These are phyloP conservation scores for Diplodia sapinea DNA, from an alignment of 2,329 filamentous ascomycete species.

Conservation along the genomic window DNA sequence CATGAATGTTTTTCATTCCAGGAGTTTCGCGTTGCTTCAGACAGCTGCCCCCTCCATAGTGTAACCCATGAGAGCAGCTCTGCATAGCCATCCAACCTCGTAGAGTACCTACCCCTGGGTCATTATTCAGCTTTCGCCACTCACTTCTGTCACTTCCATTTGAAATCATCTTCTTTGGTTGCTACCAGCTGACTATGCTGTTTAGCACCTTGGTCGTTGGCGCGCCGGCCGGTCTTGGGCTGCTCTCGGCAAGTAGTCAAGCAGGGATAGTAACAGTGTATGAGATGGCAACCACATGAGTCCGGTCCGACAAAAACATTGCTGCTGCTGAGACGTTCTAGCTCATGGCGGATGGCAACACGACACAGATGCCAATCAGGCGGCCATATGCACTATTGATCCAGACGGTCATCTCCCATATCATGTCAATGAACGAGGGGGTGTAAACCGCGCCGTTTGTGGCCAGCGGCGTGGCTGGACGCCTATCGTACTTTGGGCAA, in stretches of 20 bases:
- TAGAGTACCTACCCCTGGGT: neutral
- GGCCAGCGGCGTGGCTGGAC: conserved; percentile 37
- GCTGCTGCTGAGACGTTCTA: conserved; percentile 34
- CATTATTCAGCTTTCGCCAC: neutral
- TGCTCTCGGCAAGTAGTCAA: neutral
- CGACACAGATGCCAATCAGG: conserved; percentile 40
- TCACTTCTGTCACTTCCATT: neutral
- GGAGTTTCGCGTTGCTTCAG: neutral
- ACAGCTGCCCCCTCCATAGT: neutral
- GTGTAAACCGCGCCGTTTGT: conserved; percentile 39
- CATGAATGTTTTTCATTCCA: conserved; percentile 18
- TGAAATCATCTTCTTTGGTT: neutral
- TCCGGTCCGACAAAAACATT: conserved; percentile 5
- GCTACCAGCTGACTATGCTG: neutral
- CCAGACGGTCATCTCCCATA: conserved; percentile 36
- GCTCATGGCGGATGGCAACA: conserved; percentile 42
- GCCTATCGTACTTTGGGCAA: conserved; percentile 36
- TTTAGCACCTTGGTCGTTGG: neutral
- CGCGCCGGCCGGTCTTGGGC: neutral
- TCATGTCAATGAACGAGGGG: conserved; percentile 36
- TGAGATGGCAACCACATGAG: conserved; percentile 8
- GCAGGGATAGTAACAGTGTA: conserved; percentile 8
- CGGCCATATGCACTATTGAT: conserved; percentile 41
- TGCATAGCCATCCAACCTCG: neutral
- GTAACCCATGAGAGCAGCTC: conserved; percentile 1